Percentiles rank a stretch among this genome's conserved stretches.
phyloP scores from a whole-genome alignment of 169 alveolate genomes.

The Ichthyophthirius multifiliis region DNA sequence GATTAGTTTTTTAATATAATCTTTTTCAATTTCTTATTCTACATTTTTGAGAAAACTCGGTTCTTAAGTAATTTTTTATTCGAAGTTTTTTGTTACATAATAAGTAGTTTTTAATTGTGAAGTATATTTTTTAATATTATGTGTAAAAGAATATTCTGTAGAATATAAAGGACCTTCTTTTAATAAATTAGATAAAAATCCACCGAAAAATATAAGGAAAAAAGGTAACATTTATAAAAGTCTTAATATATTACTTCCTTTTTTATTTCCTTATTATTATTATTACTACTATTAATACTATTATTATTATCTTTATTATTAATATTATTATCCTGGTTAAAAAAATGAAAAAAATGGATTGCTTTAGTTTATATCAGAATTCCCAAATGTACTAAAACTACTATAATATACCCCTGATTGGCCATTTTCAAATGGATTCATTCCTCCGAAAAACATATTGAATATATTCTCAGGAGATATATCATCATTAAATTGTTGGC shows the following conservation, averaged over 20 bases:
- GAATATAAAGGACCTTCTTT: background rate
- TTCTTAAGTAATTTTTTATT: background rate
- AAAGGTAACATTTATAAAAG: background rate
- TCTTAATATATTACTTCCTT: background rate
- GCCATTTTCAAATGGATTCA: background rate
- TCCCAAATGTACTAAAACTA: background rate
- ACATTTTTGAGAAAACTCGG: background rate
- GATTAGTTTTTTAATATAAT: background rate
- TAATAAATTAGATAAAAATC: background rate
- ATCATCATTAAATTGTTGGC: constrained; percentile 40
- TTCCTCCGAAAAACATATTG: constrained; percentile 42
- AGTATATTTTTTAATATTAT: background rate
- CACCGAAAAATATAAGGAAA: background rate
- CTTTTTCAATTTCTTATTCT: background rate
- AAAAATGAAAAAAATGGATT: background rate
- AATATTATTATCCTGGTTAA: background rate
- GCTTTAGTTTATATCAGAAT: background rate
- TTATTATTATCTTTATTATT: background rate
- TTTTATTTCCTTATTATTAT: background rate
- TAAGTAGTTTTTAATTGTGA: background rate
- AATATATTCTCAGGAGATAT: constrained; percentile 52
- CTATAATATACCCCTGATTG: background rate
- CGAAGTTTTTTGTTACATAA: background rate
- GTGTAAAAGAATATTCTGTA: background rate
- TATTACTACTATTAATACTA: background rate